Conservation (phyloP, 495 filamentous ascomycete species). For the Neurospora pannonica region DNA sequence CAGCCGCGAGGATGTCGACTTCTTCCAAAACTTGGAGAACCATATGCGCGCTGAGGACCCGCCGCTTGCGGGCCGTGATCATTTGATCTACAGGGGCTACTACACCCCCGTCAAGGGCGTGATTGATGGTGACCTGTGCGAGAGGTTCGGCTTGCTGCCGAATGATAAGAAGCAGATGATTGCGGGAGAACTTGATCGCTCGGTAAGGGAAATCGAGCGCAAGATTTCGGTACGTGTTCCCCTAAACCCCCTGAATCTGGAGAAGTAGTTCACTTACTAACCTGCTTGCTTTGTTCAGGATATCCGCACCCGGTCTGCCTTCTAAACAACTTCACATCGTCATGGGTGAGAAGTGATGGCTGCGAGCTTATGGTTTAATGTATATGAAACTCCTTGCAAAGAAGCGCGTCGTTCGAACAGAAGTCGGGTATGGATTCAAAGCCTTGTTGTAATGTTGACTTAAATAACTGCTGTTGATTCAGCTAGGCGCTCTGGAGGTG, state of each 20-base stretch:
- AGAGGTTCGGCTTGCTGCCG: constrained; percentile 72
- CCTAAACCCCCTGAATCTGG: background rate
- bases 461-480: background rate
- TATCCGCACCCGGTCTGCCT: constrained; percentile 80
- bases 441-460: constrained; percentile 2
- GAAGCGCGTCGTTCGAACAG: background rate
- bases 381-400: background rate
- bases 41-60: constrained; percentile 76
- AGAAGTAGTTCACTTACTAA: constrained; percentile 9
- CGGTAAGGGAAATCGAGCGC: constrained; percentile 82
- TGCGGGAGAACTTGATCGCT: constrained; percentile 83
- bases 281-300: constrained; percentile 42
- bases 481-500: background rate
- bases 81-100: constrained; percentile 89
- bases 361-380: background rate
- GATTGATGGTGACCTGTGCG: constrained; percentile 97
- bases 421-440: background rate
- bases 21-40: constrained; percentile 89
- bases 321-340: constrained; percentile 34
- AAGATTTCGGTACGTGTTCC: constrained; percentile 72
- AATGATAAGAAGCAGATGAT: constrained; percentile 90
- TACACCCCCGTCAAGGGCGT: constrained; percentile 96
- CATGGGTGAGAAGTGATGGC: background rate
- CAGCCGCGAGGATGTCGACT: constrained; percentile 86
- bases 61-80: constrained; percentile 82